Evolutionary conservation across 192 early-diverging fungal species (phyloP).

Genomic region (Linderina pennispora): DNA sequence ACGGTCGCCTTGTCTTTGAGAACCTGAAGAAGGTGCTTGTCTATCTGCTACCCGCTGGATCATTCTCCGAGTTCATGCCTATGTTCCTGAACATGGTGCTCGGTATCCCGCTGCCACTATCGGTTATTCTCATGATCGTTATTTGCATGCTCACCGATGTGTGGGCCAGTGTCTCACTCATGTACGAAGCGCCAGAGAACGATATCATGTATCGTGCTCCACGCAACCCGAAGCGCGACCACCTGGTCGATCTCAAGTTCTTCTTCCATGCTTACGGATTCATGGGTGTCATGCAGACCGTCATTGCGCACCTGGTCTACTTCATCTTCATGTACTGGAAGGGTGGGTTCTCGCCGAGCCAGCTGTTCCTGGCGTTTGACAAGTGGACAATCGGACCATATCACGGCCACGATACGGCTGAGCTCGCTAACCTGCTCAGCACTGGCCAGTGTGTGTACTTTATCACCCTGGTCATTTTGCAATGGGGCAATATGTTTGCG

Average conservation of each 20-base stretch:
- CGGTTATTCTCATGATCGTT: conserved; percentile 61
- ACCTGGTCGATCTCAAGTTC: conserved; percentile 52
- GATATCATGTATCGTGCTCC: conserved; percentile 61
- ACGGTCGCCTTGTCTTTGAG: conserved; percentile 71
- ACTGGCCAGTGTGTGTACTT: conserved; percentile 59
- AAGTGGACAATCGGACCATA: conserved; percentile 44
- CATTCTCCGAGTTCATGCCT: conserved; percentile 62
- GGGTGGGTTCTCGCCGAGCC: conserved; percentile 44
- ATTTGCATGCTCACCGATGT: conserved; percentile 56
- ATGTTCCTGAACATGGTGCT: conserved; percentile 67
- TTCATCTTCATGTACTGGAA: conserved; percentile 53
- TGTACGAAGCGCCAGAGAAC: conserved; percentile 63
- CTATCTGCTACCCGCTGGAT: conserved; percentile 67
- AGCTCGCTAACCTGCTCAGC: conserved; percentile 33
- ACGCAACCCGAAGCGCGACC: conserved; percentile 58
- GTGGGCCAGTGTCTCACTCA: conserved; percentile 53
- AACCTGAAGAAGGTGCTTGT: conserved; percentile 76
- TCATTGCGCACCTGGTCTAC: conserved; percentile 60
- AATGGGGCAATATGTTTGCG: conserved; percentile 48
- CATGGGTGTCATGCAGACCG: conserved; percentile 56
- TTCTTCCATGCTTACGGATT: conserved; percentile 65
- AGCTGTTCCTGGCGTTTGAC: conserved; percentile 44
- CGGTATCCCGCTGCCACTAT: conserved; percentile 63
- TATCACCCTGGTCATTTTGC: conserved; percentile 39
- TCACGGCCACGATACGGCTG: conserved; percentile 19